Percentiles rank a stretch among this genome's conserved stretches.
Evolutionary conservation across 148 eudicot genomes (phyloP).

Genomic region (Dysphania ambrosioides): DNA sequence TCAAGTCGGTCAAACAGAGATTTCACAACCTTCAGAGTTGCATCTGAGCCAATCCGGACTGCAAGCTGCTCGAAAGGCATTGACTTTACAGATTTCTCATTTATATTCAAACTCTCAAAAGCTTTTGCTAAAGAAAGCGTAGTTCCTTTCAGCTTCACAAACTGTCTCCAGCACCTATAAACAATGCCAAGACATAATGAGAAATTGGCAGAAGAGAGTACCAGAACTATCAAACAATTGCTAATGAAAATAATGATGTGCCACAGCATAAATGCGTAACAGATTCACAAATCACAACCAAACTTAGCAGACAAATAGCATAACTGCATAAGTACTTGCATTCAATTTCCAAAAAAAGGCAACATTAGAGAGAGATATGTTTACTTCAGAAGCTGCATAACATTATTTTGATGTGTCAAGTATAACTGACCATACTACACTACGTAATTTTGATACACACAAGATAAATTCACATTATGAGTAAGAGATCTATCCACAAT

Average conservation of each 20-base stretch:
- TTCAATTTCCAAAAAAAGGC: too few species aligned
- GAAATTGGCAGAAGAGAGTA: not conserved
- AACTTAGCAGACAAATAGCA: not conserved
- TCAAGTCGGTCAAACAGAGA: conserved; percentile 77
- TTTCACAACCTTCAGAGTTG: conserved; percentile 50
- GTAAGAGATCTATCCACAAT: conserved; percentile 5
- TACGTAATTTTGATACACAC: not conserved
- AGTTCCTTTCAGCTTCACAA: conserved; percentile 51
- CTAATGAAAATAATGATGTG: not conserved
- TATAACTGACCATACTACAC: not conserved
- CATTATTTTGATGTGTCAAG: not conserved
- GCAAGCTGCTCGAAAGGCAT: conserved; percentile 97
- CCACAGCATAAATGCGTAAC: not conserved
- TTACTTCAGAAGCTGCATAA: too few species aligned
- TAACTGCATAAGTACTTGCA: not conserved
- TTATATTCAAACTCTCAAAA: conserved; percentile 54
- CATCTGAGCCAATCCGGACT: conserved; percentile 52
- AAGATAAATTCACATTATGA: not conserved
- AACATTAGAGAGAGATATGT: too few species aligned
- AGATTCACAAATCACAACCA: not conserved
- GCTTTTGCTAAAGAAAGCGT: conserved; percentile 57
- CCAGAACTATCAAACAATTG: not conserved
- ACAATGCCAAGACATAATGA: conserved; percentile 8
- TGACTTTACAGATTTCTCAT: conserved; percentile 45
- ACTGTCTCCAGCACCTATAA: conserved; percentile 76